phyloP scores from a whole-genome alignment of 2,329 filamentous ascomycete species.

The Elsinoe fawcettii region DNA sequence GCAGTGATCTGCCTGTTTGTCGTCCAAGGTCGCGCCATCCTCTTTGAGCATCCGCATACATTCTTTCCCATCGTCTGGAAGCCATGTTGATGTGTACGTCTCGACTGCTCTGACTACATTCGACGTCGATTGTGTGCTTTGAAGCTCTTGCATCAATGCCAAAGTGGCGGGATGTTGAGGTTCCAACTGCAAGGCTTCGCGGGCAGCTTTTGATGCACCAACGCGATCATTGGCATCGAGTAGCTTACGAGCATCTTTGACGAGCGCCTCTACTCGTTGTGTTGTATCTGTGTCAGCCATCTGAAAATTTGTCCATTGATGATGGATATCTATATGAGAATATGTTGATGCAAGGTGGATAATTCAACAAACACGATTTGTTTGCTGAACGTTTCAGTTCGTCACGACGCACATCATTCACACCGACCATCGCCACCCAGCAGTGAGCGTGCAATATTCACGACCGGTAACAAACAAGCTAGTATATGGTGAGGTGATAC shows the following conservation, averaged over 20 bases:
- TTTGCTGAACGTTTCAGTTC: background rate
- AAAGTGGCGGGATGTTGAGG: constrained; percentile 26
- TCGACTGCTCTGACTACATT: background rate
- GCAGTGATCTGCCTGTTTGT: constrained; percentile 1
- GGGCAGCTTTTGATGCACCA: constrained; percentile 3
- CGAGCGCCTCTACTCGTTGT: background rate
- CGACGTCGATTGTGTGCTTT: constrained; percentile 4
- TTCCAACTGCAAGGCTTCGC: constrained; percentile 4
- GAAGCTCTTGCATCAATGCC: constrained; percentile 27
- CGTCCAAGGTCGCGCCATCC: background rate
- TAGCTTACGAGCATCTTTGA: background rate
- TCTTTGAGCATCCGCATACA: background rate
- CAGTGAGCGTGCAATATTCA: too few species aligned
- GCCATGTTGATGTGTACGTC: background rate
- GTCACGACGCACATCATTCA: too few species aligned
- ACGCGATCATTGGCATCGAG: constrained; percentile 3
- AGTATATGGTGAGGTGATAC: too few species aligned
- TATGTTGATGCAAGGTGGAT: background rate
- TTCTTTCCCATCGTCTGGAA: background rate
- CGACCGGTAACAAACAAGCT: too few species aligned
- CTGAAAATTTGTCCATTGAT: constrained; percentile 7
- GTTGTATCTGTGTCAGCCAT: constrained; percentile 4
- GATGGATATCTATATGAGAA: background rate
- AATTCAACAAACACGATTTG: background rate
- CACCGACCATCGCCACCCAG: too few species aligned